A percentile compares a stretch with the other conserved stretches of the same genome.
Conservation (phyloP, 768 basidiomycete genomes). For the Pisolithus albus region DNA sequence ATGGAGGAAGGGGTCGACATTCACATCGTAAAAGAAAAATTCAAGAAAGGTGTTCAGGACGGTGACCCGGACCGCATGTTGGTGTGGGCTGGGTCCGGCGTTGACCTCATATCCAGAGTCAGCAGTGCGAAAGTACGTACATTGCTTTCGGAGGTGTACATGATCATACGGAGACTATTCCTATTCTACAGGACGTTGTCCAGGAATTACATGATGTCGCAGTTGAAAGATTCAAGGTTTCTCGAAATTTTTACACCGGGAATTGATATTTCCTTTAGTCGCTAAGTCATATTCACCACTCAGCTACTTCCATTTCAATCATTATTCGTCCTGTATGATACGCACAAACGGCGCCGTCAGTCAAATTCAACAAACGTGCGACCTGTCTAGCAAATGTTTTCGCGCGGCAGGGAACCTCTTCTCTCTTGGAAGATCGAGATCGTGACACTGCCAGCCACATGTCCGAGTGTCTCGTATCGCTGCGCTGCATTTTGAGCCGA, state of each 20-base stretch:
- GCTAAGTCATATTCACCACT: neutral
- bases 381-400: neutral
- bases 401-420: no score
- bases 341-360: neutral
- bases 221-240: slow-evolving; percentile 27
- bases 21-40: slow-evolving; percentile 36
- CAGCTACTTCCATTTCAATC: neutral
- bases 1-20: slow-evolving; percentile 43
- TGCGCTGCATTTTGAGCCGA: no score
- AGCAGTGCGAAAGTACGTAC: slow-evolving; percentile 33
- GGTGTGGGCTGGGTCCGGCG: slow-evolving; percentile 65
- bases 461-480: no score
- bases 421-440: no score
- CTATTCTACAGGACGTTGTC: slow-evolving; percentile 42
- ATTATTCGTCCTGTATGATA: neutral
- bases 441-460: no score
- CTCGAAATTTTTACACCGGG: slow-evolving; percentile 20
- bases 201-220: slow-evolving; percentile 46
- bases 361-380: neutral
- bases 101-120: slow-evolving; percentile 48
- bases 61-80: slow-evolving; percentile 47
- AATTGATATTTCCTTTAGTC: slow-evolving; percentile 4
- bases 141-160: neutral
- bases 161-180: neutral
- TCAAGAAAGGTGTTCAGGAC: slow-evolving; percentile 37